Conservation (phyloP, 2,329 filamentous ascomycete species). For the Trichoderma atroviride region DNA sequence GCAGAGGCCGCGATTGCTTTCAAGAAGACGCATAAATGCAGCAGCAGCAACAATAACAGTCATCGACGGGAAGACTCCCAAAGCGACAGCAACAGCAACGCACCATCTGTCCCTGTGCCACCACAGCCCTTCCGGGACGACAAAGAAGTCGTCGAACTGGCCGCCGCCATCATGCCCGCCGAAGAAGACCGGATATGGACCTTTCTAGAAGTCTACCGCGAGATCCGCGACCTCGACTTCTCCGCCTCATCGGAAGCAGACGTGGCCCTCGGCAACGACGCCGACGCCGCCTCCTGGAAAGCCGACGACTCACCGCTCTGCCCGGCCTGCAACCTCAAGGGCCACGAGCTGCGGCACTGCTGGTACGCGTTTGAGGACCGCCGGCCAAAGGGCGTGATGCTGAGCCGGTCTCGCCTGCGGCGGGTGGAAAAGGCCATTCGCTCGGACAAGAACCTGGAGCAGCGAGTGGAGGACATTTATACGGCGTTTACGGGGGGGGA, state of each 20-base stretch:
- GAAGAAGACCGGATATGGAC: constrained; percentile 23
- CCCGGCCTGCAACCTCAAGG: constrained; percentile 20
- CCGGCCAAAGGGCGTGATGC: constrained; percentile 11
- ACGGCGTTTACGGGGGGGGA: constrained; percentile 16
- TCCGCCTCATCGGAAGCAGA: not conserved
- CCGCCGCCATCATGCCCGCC: not conserved
- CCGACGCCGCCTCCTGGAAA: constrained; percentile 10
- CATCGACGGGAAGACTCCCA: not conserved
- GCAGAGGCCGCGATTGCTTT: constrained; percentile 16
- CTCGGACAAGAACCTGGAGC: constrained; percentile 17
- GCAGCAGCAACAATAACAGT: not conserved
- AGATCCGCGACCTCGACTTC: constrained; percentile 21
- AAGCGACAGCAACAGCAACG: not conserved
- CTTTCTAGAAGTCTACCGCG: constrained; percentile 18
- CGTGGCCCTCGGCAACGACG: not conserved
- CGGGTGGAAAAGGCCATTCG: constrained; percentile 17
- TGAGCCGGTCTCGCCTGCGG: constrained; percentile 13
- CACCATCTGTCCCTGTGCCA: not conserved
- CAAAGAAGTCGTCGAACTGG: constrained; percentile 13
- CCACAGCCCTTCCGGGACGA: not conserved
- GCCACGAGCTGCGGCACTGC: constrained; percentile 24
- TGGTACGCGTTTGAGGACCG: constrained; percentile 25
- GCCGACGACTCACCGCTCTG: constrained; percentile 12
- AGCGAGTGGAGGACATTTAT: constrained; percentile 21
- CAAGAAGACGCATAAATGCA: constrained; percentile 4